Evolutionary conservation across 2,329 filamentous ascomycete species (phyloP).

Genomic region (Dichotomopilus funicola): DNA sequence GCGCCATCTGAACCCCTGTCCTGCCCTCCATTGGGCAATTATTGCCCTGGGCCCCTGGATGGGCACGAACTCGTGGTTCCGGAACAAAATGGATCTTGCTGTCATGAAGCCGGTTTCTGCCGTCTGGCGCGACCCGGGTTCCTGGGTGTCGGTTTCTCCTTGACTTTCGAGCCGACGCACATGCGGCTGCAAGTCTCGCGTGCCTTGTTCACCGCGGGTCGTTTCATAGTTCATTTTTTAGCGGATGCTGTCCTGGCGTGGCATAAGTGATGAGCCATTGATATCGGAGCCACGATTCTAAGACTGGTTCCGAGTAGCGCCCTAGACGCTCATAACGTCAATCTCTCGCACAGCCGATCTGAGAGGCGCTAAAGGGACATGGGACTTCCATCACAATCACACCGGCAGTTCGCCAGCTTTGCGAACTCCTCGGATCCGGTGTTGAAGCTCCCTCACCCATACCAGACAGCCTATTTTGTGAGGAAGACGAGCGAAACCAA

Average conservation of each 20-base stretch:
- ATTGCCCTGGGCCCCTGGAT: background rate
- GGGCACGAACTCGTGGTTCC: conserved; percentile 2
- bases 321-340: no score
- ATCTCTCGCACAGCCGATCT: no score
- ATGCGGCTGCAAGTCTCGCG: background rate
- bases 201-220: background rate
- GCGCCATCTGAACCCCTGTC: conserved; percentile 13
- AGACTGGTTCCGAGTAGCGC: no score
- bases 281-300: no score
- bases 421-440: conserved; percentile 23
- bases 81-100: background rate
- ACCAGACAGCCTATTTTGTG: conserved; percentile 26
- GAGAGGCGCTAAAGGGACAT: conserved; percentile 1
- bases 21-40: conserved; percentile 13
- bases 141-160: background rate
- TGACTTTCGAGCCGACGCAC: background rate
- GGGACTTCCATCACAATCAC: conserved; percentile 15
- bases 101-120: conserved; percentile 8
- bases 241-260: no score
- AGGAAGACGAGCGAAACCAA: conserved; percentile 9
- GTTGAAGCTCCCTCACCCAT: conserved; percentile 28
- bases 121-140: background rate
- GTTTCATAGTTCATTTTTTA: no score
- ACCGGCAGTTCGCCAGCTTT: conserved; percentile 22
- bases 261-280: no score